Evolutionary conservation across 306 rosid species (phyloP).

Genomic region (Citrullus mucosospermus): DNA sequence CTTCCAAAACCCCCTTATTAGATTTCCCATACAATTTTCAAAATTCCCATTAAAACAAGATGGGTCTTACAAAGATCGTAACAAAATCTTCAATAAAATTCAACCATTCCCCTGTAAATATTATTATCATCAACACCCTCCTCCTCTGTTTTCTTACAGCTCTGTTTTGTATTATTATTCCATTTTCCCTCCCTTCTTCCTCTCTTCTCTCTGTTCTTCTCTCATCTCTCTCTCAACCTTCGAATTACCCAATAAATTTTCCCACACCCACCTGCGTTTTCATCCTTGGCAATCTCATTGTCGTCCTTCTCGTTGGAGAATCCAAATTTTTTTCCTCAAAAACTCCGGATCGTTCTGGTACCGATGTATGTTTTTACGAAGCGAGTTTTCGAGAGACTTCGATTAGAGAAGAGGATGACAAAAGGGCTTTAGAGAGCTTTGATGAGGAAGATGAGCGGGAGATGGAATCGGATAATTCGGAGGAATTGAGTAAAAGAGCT

Average conservation of each 20-base stretch:
- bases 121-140: neutral
- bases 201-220: slow-evolving; percentile 4
- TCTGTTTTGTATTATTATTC: slow-evolving; percentile 16
- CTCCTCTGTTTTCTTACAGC: slow-evolving; percentile 15
- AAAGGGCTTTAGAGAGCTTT: neutral
- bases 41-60: neutral
- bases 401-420: slow-evolving; percentile 1
- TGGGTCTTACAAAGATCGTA: neutral
- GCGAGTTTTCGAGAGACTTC: neutral
- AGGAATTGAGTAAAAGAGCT: slow-evolving; percentile 63
- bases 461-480: slow-evolving; percentile 14
- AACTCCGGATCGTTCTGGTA: slow-evolving; percentile 24
- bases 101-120: neutral
- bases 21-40: neutral
- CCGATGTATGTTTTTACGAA: neutral
- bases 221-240: neutral
- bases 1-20: too few relatives aligned
- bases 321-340: slow-evolving; percentile 37
- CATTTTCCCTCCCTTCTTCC: slow-evolving; percentile 2
- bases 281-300: slow-evolving; percentile 34
- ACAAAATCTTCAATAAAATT: neutral
- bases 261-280: slow-evolving; percentile 30
- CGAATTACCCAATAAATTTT: neutral
- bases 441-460: slow-evolving; percentile 3
- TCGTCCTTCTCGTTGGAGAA: slow-evolving; percentile 31